Evolutionary conservation across 495 filamentous ascomycete genomes (phyloP), one percentile per base, ranked within the genome.

Genomic region (Lindgomyces ingoldianus): DNA sequence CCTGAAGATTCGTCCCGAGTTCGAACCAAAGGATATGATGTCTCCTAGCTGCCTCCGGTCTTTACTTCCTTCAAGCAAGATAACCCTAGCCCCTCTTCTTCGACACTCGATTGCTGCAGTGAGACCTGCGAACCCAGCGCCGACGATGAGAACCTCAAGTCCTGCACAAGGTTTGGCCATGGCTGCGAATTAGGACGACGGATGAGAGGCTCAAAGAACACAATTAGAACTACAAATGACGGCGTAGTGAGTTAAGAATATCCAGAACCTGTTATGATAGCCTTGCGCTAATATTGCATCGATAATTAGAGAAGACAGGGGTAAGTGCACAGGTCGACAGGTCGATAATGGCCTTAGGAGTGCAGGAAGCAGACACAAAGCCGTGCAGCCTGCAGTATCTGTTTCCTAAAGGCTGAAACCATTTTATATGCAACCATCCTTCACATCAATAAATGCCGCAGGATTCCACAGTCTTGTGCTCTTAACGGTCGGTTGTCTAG

Each of bases 21-120:
- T 69, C 8, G 55, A 61, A 16, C 66, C 66, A 39, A 68, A 68
- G 65, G 27, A 45, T 27, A 68, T 68, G 53, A 68, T 63, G 49
- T 68, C 65, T 18, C 65, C 65, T 21, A 67, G 57, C 21, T 67
- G 64, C 8, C 64, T 42, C 4, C 60, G 52, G 18, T 27, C 12
- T 1, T 9, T 47, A n/a, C 3, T 26, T 19, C 27, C 12, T 44
- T 68, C 60, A 27, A 67, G 50, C 25, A 67, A 42, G 44, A 46
- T 57, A 24, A 62, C 57, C 4, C 8, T 8, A 14, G 48, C 48
- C 0, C 64, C 64, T 10, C 64, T 48, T 30, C 55, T 56, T 6
- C 64, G 64, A 29, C 57, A 61, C 33, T 61, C 57, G 57, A 67
- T 67, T 41, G 64, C 64, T 0, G 57, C 50, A n/a, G 64, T 67